These are phyloP conservation scores for Suillus ampliporus DNA, from an alignment of 768 basidiomycete genomes.

Conservation along the genomic window DNA sequence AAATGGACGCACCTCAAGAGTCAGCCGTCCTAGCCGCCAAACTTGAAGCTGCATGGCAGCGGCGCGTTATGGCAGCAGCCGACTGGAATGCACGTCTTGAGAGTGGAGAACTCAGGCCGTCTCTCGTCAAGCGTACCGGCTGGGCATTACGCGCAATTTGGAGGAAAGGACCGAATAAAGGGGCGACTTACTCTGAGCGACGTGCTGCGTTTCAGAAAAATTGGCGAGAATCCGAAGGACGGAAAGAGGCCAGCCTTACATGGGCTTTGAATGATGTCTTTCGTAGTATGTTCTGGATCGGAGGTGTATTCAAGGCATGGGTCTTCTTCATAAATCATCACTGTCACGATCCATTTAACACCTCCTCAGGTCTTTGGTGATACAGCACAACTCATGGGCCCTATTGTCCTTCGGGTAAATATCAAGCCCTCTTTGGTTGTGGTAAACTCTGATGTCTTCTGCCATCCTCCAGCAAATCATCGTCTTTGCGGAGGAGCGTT, in stretches of 20 bases:
- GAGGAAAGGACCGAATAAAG: constrained; percentile 14
- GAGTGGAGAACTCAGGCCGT: constrained; percentile 50
- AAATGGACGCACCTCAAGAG: constrained; percentile 57
- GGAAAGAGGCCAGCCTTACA: constrained; percentile 55
- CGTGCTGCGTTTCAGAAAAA: constrained; percentile 40
- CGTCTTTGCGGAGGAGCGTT: constrained; percentile 58
- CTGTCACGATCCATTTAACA: background rate
- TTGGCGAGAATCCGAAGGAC: constrained; percentile 53
- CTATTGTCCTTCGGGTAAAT: constrained; percentile 62
- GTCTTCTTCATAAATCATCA: background rate
- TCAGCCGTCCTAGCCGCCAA: constrained; percentile 54
- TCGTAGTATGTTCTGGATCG: constrained; percentile 64
- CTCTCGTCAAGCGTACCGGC: constrained; percentile 39
- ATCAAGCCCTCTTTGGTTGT: background rate
- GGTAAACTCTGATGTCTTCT: background rate
- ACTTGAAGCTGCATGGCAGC: constrained; percentile 61
- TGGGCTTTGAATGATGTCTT: constrained; percentile 68
- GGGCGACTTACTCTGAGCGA: constrained; percentile 30
- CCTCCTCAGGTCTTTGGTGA: constrained; percentile 60
- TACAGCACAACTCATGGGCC: constrained; percentile 64
- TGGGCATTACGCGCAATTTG: constrained; percentile 42
- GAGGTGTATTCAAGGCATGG: constrained; percentile 60
- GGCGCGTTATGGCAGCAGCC: constrained; percentile 51
- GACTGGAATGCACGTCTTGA: constrained; percentile 60
- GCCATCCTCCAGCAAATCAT: constrained; percentile 64